These are phyloP conservation scores for Paraconiothyrium brasiliense DNA, from an alignment of 2,329 filamentous ascomycete genomes.

Conservation along the genomic window DNA sequence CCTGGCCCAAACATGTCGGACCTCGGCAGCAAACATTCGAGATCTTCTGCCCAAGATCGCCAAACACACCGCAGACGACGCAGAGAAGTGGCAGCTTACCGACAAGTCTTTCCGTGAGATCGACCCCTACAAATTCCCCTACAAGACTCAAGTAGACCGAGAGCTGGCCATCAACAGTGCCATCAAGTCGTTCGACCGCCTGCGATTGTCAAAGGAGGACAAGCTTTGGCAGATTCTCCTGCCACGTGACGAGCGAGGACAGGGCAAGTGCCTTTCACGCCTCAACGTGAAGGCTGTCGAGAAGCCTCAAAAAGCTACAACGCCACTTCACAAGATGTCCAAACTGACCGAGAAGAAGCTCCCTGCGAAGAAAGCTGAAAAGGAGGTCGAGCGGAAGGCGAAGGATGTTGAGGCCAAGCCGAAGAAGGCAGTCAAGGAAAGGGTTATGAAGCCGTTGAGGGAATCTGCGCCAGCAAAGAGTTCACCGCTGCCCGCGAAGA, in stretches of 20 bases:
- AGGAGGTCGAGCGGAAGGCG: constrained; percentile 51
- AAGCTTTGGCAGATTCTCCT: constrained; percentile 70
- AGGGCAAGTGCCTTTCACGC: constrained; percentile 68
- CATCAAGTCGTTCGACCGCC: constrained; percentile 70
- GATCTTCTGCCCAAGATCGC: constrained; percentile 61
- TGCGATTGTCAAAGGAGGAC: constrained; percentile 67
- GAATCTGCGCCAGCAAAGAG: constrained; percentile 31
- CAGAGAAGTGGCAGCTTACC: constrained; percentile 56
- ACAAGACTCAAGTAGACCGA: constrained; percentile 64
- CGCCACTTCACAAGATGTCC: constrained; percentile 47
- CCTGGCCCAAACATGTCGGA: constrained; percentile 44
- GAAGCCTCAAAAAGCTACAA: constrained; percentile 45
- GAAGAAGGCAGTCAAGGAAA: constrained; percentile 38
- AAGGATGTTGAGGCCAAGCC: constrained; percentile 26
- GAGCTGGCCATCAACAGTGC: constrained; percentile 69
- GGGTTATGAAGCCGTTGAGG: constrained; percentile 34
- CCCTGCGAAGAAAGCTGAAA: constrained; percentile 52
- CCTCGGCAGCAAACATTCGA: constrained; percentile 38
- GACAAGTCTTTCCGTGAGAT: constrained; percentile 70
- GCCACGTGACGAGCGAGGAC: constrained; percentile 67
- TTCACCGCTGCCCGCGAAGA: constrained; percentile 26
- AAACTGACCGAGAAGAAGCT: constrained; percentile 57
- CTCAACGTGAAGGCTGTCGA: constrained; percentile 61
- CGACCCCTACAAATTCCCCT: constrained; percentile 69
- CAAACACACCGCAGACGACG: constrained; percentile 58